Evolutionary conservation across 768 basidiomycete genomes (phyloP), one percentile per base, ranked within the genome.

Genomic region (Suillus plorans): DNA sequence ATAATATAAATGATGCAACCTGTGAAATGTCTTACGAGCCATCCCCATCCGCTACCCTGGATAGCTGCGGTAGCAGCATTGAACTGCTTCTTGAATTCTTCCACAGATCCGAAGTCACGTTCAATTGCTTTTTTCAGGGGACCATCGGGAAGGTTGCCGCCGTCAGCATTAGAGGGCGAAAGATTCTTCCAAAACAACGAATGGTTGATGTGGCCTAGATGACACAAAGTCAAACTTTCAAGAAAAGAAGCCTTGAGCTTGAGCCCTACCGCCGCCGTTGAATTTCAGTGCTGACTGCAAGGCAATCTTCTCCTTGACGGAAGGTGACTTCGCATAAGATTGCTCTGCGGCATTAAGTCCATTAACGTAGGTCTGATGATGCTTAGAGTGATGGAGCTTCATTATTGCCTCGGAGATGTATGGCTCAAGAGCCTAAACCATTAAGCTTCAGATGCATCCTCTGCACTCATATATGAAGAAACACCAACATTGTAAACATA

Each of bases 21-120:
- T 42, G 44, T 42, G 22, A 41, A 64, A 37, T 28, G 45, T 80
- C 83, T 66, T 69, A 89, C 94, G 65, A 99, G 84, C 97, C 97
- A 99, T 53, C 96, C 97, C 97, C 97, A 99, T 3, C 97, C 97
- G 69, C 92, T 94, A 34, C 97, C 97, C 78, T 99, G 97, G 62
- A 99, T 91, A 61, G 85, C 95, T 39, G 91, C 94, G 28, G 97
- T 97, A 67, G 84, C 85, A 31, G 95, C 79, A 78, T 97, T 98
- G 77, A 98, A 86, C 67, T 85, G 82, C 70, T 88, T 89, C 83
- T 97, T 95, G 76, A 99, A 88, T 28, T 79, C 86, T 16, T 95
- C 95, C 61, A 98, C 80, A 4, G 90, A 90, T 14, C 96, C 95
- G 73, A 98, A 99, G 70, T 92, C 90, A 52, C 84, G 80, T 68